Evolutionary conservation across 306 rosid genomes (phyloP), one percentile per base, ranked within the genome.

Genomic region (Castanopsis chinensis): DNA sequence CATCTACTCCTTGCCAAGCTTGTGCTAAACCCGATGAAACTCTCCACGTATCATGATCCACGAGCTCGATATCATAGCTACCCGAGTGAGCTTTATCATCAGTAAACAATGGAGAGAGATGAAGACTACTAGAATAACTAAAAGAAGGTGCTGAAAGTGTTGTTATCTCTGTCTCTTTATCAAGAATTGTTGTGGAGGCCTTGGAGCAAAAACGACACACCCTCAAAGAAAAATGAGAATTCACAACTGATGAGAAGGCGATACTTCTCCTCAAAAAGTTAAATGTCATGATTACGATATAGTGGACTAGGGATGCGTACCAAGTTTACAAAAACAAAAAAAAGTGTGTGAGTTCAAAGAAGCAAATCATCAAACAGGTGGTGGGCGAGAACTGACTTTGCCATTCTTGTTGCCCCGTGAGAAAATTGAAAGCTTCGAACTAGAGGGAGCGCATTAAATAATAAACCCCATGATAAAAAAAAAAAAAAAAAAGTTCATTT

Each of bases 21-120:
- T 83, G 87, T 43, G 91, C 90, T 82, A 95, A 78, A 28, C 91
- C 85, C 18, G 92, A 86, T 12, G 96, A 90, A 77, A 93, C 86
- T 18, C 23, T 73, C 98, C 99, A 92, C 0, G 92, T 79, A 76
- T 88, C 93, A 61, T 82, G 72, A 51, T 92, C 97, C 71, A 94
- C 86, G 63, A 94, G 87, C 84, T 94, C 89, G 20, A 91, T 85
- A 64, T 85, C 81, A 76, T 85, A 88, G 63, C 88, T 72, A 85
- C 41, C 81, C 1, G 86, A 63, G 45, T 76, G 80, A 60, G 81
- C 78, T 71, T 87, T 83, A 54, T 5, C 58, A 69, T 86, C 83
- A 57, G 88, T 74, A 25, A 86, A 86, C 79, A 86, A 28, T 2
- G 94, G 88, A 4, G 97, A 88, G 72, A 80, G 89, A 73, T 77